Percentiles rank a stretch among this genome's conserved stretches.
phyloP scores from a whole-genome alignment of 176 grass and related monocot genomes.

The Oropetium thomaeum region DNA sequence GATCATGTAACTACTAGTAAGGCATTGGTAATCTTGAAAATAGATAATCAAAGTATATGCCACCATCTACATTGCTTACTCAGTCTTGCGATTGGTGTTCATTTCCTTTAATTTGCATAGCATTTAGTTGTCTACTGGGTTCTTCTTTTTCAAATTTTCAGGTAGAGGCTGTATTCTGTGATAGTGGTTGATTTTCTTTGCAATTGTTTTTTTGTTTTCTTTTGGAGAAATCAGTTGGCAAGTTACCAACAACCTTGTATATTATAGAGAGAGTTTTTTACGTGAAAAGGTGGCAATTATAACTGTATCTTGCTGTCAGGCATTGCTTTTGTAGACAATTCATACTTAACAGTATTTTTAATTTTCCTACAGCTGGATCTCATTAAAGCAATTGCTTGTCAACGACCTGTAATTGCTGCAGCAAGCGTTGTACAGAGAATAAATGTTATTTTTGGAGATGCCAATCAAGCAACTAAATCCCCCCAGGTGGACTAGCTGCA shows the following conservation, averaged over 20 bases:
- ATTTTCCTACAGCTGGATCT: conserved; percentile 76
- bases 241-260: background rate
- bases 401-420: conserved; percentile 79
- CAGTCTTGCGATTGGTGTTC: background rate
- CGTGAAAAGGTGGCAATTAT: background rate
- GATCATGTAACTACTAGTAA: background rate
- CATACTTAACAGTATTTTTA: background rate
- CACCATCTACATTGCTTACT: background rate
- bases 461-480: conserved; percentile 59
- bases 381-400: conserved; percentile 84
- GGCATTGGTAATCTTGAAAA: background rate
- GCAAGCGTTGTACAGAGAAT: conserved; percentile 77
- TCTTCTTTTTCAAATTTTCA: conserved; percentile 16
- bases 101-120: background rate
- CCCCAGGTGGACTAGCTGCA: conserved; percentile 50
- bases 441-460: conserved; percentile 51
- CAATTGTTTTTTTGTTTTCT: background rate
- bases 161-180: conserved; percentile 9
- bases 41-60: background rate
- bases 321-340: conserved; percentile 5
- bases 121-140: conserved; percentile 7
- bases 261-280: background rate
- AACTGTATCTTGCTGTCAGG: background rate
- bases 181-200: conserved; percentile 17
- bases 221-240: background rate